Evolutionary conservation across 73 alveolate genomes (phyloP), one percentile per base, ranked within the genome.

Genomic region (Tetrahymena thermophila): DNA sequence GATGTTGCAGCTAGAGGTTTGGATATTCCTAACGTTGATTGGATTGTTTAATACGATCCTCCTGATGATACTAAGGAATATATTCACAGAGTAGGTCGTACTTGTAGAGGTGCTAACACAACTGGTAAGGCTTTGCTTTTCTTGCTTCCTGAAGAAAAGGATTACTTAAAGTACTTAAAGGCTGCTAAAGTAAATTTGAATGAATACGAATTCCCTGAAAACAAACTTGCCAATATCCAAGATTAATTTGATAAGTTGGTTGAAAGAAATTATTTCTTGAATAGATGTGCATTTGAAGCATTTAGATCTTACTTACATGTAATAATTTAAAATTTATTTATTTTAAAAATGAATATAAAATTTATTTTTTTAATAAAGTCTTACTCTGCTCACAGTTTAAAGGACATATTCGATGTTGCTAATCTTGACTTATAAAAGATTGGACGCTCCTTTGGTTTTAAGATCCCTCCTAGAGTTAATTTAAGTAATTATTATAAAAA

Each of bases 51-150:
- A 97, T 99, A 97, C 96, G 99, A 99, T 96, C 99, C 99, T 34
- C 99, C 99, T n/a, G 99, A 99, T 98, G 99, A 99, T 94, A 99
- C 99, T 34, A 97, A 97, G 97, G 99, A 99, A 96, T 99, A 99
- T 95, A 99, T 99, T 56, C 99, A 99, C 97, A 96, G 99, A 94
- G 99, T 99, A 0, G 99, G 99, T 57, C 97, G 99, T 89, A 99
- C 99, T 3, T 99, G 99, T 35, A 96, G 99, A 97, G 99, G 99
- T 25, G 99, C 99, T 14, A 95, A 94, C 94, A 31, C 96, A n/a
- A 57, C 94, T 35, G 99, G 99, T 38, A 98, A 98, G 94, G 99
- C 99, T 8, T 96, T 99, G 93, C 96, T 99, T n/a, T 98, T 99
- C 99, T 96, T 99, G 94, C 97, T 99, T 93, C 99, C 99, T 34